Base-by-base conservation (phyloP, 495 filamentous ascomycete species). In the Penicillium coffeae region DNA sequence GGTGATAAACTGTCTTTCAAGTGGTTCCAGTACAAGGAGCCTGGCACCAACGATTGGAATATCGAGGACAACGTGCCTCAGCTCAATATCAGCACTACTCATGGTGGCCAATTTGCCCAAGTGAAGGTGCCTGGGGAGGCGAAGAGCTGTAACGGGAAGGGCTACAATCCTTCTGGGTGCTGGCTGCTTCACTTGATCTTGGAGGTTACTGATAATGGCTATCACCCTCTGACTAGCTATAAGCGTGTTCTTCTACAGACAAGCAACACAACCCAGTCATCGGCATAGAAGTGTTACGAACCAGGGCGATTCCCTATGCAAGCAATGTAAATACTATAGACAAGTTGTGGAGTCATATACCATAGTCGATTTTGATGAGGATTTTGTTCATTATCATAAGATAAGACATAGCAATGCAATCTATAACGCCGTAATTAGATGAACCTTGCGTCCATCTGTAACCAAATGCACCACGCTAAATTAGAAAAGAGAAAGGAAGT, bases 1-100 rank as follows among this genome's bases (percentile, higher is more conserved):
- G 50, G 54, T 20, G 63, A 65, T 42, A 45, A 12, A 12, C 39
- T 78, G 40, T 60, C 54, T 5, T 77, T 74, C 61, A 63, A 63
- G 13, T 78, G 75, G 74, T 74, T 59, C 39, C 75, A 78, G 32
- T 77, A 77, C 35, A 45, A 54, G 5, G 73, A 77, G 32, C 65
- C 69, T 1, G 70, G 55, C 21, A 59, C 69, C 1, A 70, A 54
- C 18, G 64, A 77, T 22, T 73, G 66, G 68, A 58, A 51, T 43
- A 62, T 68, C 27, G 56, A 57, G 4, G 50, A 54, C 7, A 60
- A 77, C 42, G 70, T 75, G n/a, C 62, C 61, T 13, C 47, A 61
- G 19, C 34, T 74, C 22, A 48, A 57, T 15, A 52, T 76, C 32
- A 58, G 21, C 8, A 34, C 47, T 8, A 46, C 59, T 12, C 36